Conservation (phyloP, 2,329 filamentous ascomycete genomes). For the Ceratocystis colombiana region DNA sequence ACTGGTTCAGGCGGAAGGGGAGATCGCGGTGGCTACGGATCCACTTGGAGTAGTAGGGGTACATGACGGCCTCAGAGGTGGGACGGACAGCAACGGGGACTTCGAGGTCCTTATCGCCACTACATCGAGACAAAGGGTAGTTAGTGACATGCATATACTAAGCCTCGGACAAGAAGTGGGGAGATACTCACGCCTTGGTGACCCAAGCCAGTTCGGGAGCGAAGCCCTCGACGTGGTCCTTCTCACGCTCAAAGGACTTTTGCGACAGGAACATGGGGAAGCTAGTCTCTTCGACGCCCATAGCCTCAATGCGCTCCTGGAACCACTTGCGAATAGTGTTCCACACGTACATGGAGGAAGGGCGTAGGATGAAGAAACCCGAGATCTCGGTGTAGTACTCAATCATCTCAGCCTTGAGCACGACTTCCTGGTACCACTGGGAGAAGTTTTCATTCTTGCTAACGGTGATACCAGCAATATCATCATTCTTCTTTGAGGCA, state of each 20-base stretch:
- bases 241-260: conserved; percentile 78
- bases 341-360: conserved; percentile 57
- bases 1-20: conserved; percentile 89
- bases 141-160: background rate
- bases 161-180: background rate
- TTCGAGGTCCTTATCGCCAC: conserved; percentile 86
- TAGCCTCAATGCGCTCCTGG: conserved; percentile 65
- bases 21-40: conserved; percentile 94
- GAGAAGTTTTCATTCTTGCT: conserved; percentile 79
- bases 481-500: conserved; percentile 53
- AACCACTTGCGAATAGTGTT: conserved; percentile 57
- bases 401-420: conserved; percentile 93
- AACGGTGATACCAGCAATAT: conserved; percentile 79
- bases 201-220: conserved; percentile 87
- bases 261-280: conserved; percentile 93
- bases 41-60: conserved; percentile 92
- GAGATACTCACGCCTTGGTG: conserved; percentile 57
- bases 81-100: conserved; percentile 60
- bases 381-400: conserved; percentile 92
- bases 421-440: conserved; percentile 95
- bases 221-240: conserved; percentile 97
- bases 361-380: conserved; percentile 90
- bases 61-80: conserved; percentile 74
- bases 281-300: conserved; percentile 91
- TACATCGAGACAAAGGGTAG: conserved; percentile 31